Conservation (phyloP, 495 filamentous ascomycete genomes). For the Stereocaulon alpinum region DNA sequence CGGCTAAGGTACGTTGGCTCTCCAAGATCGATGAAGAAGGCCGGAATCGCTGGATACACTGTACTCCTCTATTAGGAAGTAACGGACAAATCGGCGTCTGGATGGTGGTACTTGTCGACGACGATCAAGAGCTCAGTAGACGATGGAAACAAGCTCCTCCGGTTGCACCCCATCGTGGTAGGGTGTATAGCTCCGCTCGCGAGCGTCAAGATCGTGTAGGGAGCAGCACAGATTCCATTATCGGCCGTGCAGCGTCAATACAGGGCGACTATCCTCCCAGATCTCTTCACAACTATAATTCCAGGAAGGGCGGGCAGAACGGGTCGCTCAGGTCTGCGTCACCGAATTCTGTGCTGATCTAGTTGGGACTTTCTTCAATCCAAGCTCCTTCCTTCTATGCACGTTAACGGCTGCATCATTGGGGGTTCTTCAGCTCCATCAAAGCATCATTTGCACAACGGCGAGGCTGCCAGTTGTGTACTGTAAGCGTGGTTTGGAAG, state of each 20-base stretch:
- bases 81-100: slow-evolving; percentile 51
- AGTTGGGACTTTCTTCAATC: background rate
- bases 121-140: slow-evolving; percentile 22
- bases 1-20: slow-evolving; percentile 53
- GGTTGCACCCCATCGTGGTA: slow-evolving; percentile 22
- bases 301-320: slow-evolving; percentile 5
- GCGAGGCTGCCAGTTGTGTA: too few relatives aligned
- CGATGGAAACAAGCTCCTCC: slow-evolving; percentile 15
- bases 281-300: background rate
- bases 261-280: slow-evolving; percentile 5
- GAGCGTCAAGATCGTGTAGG: slow-evolving; percentile 13
- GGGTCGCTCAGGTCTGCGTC: slow-evolving; percentile 18
- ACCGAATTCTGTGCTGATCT: slow-evolving; percentile 22
- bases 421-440: background rate
- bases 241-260: slow-evolving; percentile 2
- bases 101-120: slow-evolving; percentile 52
- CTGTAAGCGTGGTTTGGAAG: background rate
- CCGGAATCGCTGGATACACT: slow-evolving; percentile 48
- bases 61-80: slow-evolving; percentile 47
- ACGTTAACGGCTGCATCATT: background rate
- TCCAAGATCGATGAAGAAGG: slow-evolving; percentile 34
- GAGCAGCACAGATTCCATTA: slow-evolving; percentile 13
- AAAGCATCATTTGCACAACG: background rate
- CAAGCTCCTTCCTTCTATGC: background rate
- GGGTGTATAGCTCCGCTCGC: slow-evolving; percentile 8